Base-by-base conservation (phyloP, 441 rosid species). In the Capsella rubella region DNA sequence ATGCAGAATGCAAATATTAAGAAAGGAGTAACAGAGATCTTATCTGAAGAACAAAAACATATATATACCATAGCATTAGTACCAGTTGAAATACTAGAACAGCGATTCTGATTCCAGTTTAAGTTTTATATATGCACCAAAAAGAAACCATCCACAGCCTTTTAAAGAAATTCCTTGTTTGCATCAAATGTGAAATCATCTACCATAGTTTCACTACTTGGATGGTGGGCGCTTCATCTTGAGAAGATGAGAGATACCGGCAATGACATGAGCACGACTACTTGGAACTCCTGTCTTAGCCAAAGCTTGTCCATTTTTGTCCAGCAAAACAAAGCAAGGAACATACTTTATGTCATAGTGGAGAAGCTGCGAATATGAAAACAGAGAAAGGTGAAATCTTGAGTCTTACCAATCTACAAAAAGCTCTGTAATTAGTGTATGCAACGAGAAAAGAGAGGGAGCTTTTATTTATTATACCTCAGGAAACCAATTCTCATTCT, bases 241-340 rank as follows among this genome's bases (percentile, higher is more conserved):
- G 77, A 91, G 93, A 79, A 90, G 91, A 81, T 91, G 92, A 66
- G 92, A 87, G 50, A 94, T 74, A 47, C 95, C 97, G 0, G 97
- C 99, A 25, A 90, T 84, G 47, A 90, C 97, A 79, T 92, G 97
- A 18, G 87, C 78, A 64, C 94, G 84, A 73, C 97, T 94, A 81
- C 83, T 87, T 3, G 97, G 95, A 72, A 90, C 76, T 58, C 95
- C 99, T 0, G 95, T 89, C 65, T 89, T 95, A 18, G 92, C 97
- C 73, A 95, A 71, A 11, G 98, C 97, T 47, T 70, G 83, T 65
- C 99, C 97, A 8, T 86, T 77, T 72, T 88, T 87, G 73, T 95
- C 99, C 93, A 92, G 75, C 78, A 92, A 61, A 63, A 90, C 96
- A 82, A 89, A 92, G 85, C 99, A 90, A 75, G 97, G 98, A 62